Evolutionary conservation across 2,329 filamentous ascomycete species (phyloP), one percentile per base, ranked within the genome.

Genomic region (Hymenoscyphus albidus): DNA sequence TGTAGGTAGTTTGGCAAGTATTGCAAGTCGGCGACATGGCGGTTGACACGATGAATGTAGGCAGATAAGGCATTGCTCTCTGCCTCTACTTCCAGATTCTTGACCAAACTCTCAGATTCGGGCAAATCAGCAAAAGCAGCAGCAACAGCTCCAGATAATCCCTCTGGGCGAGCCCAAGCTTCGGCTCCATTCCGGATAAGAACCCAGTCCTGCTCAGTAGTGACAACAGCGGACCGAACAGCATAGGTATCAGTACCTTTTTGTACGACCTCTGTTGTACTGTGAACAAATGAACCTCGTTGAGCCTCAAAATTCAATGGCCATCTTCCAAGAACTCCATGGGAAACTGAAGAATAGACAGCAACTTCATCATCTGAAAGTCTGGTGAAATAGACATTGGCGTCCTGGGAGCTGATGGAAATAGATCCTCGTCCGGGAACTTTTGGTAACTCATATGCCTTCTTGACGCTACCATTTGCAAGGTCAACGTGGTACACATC

Each of bases 321-420:
- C 92, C 92, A 97, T 62, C 87, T 85, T 14, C 87, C 90, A 39
- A 97, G 81, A 48, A 93, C 79, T n/a, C 83, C 87, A 70, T 93
- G 86, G 0, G 92, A 95, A 35, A 82, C 81, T 0, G 93, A 96
- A 1, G 91, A 92, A 5, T 91, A 83, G 32, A 97, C 81, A 38
- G 84, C 81, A 2, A 92, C 82, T 73, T 96, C 91, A 9, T 89
- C 86, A 40, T 87, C 81, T 0, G 91, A 93, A 66, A 95, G 82
- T 65, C 93, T 87, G 1, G 91, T 93, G 75, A 98, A 97, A 79
- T 92, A 97, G 7, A 97, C 89, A 72, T 95, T 93, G 22, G 90
- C 87, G 65, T 88, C 90, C 51, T 86, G 84, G 1, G 88, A 91
- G 77, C 89, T 95, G 0, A 87, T 89, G 0, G 93, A 90, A 74